phyloP scores from a whole-genome alignment of 1,284 basidiomycete genomes.

The Melampsora occidentalis region DNA sequence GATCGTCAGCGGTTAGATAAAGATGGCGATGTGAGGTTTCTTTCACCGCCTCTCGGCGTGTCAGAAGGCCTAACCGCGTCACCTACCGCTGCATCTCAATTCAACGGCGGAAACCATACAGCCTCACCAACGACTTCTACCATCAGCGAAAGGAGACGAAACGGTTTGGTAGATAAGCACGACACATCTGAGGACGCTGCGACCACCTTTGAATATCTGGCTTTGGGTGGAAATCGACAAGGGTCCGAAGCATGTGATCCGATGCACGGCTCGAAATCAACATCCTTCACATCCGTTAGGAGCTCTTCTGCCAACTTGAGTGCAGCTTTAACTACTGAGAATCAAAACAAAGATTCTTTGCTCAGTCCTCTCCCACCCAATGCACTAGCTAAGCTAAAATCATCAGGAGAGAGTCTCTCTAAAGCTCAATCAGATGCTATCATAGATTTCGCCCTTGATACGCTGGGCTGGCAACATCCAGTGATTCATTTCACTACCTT shows the following conservation, averaged over 20 bases:
- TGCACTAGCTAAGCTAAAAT: background rate
- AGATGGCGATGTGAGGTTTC: background rate
- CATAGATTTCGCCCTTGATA: constrained; percentile 6
- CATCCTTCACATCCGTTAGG: background rate
- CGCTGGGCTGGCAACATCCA: constrained; percentile 1
- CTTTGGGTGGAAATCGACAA: background rate
- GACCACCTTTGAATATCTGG: background rate
- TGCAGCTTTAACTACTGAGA: constrained; percentile 1
- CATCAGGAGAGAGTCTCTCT: background rate
- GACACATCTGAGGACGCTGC: constrained; percentile 8
- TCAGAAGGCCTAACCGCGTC: background rate
- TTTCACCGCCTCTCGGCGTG: background rate
- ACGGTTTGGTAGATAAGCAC: constrained; percentile 6
- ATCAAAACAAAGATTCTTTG: background rate
- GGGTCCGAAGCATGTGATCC: background rate
- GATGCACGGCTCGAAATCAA: background rate
- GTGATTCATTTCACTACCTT: constrained; percentile 9
- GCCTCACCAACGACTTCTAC: background rate
- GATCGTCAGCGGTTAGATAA: background rate
- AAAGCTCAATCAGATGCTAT: background rate
- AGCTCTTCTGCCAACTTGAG: background rate
- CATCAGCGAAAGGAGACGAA: background rate
- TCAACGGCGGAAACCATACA: background rate
- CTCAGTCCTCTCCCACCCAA: background rate
- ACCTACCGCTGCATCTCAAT: background rate